Base-by-base conservation (phyloP, 225 moss, liverwort and hornwort genomes). In the Pseudoscleropodium purum region DNA sequence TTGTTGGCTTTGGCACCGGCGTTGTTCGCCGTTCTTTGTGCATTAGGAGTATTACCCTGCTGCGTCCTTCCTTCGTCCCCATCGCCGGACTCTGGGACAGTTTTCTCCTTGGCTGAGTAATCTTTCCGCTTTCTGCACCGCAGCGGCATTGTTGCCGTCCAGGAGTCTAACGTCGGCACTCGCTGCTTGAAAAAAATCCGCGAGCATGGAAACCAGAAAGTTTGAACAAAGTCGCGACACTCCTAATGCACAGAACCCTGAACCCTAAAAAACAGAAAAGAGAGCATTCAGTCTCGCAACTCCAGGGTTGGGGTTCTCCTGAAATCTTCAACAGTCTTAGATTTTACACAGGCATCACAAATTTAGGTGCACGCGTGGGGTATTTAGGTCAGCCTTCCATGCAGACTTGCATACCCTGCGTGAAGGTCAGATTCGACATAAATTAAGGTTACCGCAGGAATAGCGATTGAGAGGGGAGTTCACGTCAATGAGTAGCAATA, bases 91-190 rank as follows among this genome's bases (percentile, higher is more conserved):
- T 81, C 64, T 27, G 51, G 54, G 33, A 66, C 88, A 5, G n/a
- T 57, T 67, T 86, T 52, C 81, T 89, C 89, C 88, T 75, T 84
- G 45, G 39, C 54, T 9, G 68, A 66, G 57, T 85, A 88, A 41
- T 18, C 93, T 86, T 94, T 94, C 75, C 94, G 89, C 81, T 94
- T 94, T 62, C 91, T 90, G 33, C 93, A 67, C 54, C 93, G 77
- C 54, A 94, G 52, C 36, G 94, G 94, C 93, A 94, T 94, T 56
- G 70, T 84, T 62, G 79, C 51, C 37, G 74, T 39, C 13, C 52
- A 41, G 43, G 68, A 45, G 80, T 79, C 33, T 15, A 18, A 41
- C 61, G 85, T 61, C 60, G 47, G 18, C 12, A 31, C 43, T 62
- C 33, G 33, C n/a, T 87, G 33, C 39, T 39, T 43, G 24, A 20